These are phyloP conservation scores for Malus sylvestris DNA, from an alignment of 306 rosid genomes.

Conservation along the genomic window DNA sequence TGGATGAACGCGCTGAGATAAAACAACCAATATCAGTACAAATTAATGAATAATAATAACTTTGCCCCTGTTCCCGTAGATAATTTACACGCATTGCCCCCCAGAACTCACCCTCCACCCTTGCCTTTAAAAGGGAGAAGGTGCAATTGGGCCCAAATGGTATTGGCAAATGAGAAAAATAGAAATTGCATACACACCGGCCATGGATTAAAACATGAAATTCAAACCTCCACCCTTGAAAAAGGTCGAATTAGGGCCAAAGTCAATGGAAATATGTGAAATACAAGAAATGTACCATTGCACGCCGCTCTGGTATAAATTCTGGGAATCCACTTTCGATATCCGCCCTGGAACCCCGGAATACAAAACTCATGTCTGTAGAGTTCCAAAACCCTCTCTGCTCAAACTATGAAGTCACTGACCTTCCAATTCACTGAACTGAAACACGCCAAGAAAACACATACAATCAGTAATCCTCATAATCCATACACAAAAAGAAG, in stretches of 20 bases:
- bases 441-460: background rate
- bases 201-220: background rate
- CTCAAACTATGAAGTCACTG: background rate
- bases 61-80: background rate
- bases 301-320: constrained; percentile 70
- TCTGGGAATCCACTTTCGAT: constrained; percentile 76
- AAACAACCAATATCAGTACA: background rate
- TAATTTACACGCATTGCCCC: background rate
- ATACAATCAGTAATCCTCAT: background rate
- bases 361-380: constrained; percentile 75
- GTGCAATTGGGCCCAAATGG: background rate
- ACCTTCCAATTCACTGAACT: background rate
- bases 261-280: background rate
- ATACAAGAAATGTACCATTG: constrained; percentile 45
- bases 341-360: constrained; percentile 81
- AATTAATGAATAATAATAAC: background rate
- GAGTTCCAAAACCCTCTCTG: constrained; percentile 11
- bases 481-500: background rate
- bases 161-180: too few relatives aligned
- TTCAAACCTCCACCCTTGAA: background rate
- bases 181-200: background rate
- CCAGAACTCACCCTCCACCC: background rate
- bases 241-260: background rate
- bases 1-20: constrained; percentile 57
- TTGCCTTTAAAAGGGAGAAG: background rate